Conservation (phyloP, 2,329 filamentous ascomycete genomes). For the Calonectria leucothoes region DNA sequence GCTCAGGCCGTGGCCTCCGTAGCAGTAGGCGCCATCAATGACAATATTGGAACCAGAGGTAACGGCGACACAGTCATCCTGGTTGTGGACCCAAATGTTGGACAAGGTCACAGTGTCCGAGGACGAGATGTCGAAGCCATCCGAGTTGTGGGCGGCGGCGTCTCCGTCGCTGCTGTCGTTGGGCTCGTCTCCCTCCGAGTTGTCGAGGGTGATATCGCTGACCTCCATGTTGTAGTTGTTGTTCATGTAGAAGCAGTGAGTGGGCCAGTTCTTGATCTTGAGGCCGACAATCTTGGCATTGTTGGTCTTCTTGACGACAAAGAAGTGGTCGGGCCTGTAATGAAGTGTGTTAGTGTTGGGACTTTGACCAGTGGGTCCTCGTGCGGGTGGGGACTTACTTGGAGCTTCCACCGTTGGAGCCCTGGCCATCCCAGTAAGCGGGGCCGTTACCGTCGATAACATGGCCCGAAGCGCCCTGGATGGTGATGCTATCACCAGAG, state of each 20-base stretch:
- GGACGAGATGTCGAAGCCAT: constrained; percentile 65
- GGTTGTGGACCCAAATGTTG: constrained; percentile 64
- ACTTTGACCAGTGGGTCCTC: too few relatives aligned
- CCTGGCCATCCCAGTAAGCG: constrained; percentile 69
- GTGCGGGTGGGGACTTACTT: constrained; percentile 55
- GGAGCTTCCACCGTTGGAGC: constrained; percentile 65
- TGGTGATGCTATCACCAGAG: constrained; percentile 64
- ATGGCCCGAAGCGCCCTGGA: constrained; percentile 61
- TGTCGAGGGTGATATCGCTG: constrained; percentile 50
- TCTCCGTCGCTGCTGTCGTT: constrained; percentile 26
- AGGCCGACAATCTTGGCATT: constrained; percentile 47
- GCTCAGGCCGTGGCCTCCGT: constrained; percentile 52
- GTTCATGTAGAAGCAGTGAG: constrained; percentile 52
- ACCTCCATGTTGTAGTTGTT: constrained; percentile 45
- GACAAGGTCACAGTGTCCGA: constrained; percentile 60
- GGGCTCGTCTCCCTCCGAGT: constrained; percentile 45
- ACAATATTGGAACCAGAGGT: constrained; percentile 61
- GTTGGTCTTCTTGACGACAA: constrained; percentile 54
- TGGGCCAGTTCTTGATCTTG: constrained; percentile 52
- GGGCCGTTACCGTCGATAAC: constrained; percentile 66
- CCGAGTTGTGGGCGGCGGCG: constrained; percentile 59
- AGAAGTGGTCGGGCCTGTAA: constrained; percentile 57
- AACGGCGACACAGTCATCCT: constrained; percentile 68
- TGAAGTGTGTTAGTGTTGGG: neutral
- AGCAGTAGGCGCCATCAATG: constrained; percentile 55